Evolutionary conservation across 805 yeast species (phyloP), one percentile per base, ranked within the genome.

Genomic region (Wickerhamomyces alni): DNA sequence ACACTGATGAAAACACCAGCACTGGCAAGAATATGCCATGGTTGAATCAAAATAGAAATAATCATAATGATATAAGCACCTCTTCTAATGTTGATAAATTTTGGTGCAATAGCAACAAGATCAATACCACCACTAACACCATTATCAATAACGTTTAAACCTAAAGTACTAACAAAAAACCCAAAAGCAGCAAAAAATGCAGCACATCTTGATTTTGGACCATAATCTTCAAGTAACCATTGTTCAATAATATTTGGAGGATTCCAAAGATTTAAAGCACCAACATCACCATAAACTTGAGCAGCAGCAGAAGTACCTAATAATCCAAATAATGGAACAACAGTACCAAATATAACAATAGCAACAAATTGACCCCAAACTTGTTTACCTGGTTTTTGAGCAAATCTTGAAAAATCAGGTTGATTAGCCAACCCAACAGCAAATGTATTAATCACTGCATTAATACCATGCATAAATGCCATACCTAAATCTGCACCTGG

Each of bases 31-130:
- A 55, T 53, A 37, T 54, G 56, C 95, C 95, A 86, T 27, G 95
- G 95, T 50, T 87, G 81, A 47, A 84, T 80, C 39, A 78, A 75
- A 44, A 80, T 68, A 1, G 86, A 86, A 44, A 85, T 62, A 11
- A 68, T 63, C 13, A 89, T 89, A 60, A 88, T 81, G 38, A 87
- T 61, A 54, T 82, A 54, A 2, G 67, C 78, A 50, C 84, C 85
- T 53, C 87, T 69, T 55, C 77, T 68, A 38, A 77, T 76, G 61
- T 74, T 79, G 54, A 80, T 63, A 59, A 67, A 79, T 42, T 68
- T 70, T 15, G 86, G 85, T 10, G 55, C 54, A 13, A 55, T 42
- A 1, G 63, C 77, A 19, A 74, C 67, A 46, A 74, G 47, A 44
- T 73, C 78, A 61, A 71, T 74, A 15, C 75, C 77, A 11, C 74